Evolutionary conservation across 495 filamentous ascomycete genomes (phyloP).

Genomic region (Penicillium ochrochloron): DNA sequence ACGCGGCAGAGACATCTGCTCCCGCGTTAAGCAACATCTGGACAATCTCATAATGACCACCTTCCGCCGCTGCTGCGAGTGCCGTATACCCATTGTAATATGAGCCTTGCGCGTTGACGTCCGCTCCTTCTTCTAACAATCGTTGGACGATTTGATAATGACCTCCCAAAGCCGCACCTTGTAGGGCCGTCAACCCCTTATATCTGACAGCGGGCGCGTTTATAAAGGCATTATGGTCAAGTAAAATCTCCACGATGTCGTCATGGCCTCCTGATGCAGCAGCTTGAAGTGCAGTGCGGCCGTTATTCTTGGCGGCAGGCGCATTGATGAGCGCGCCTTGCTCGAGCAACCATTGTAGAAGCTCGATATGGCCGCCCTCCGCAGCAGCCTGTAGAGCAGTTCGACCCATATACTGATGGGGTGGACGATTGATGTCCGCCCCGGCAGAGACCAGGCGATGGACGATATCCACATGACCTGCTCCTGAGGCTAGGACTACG

Average conservation of each 20-base stretch:
- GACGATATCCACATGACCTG: conserved; percentile 16
- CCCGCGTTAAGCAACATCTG: conserved; percentile 17
- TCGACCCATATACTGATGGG: conserved; percentile 10
- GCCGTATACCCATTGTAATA: conserved; percentile 20
- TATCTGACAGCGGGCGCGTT: conserved; percentile 12
- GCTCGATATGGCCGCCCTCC: conserved; percentile 22
- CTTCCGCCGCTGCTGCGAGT: conserved; percentile 15
- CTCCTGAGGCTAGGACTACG: conserved; percentile 10
- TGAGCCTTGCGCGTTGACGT: conserved; percentile 16
- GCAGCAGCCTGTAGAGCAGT: conserved; percentile 38
- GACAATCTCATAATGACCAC: conserved; percentile 17
- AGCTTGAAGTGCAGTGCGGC: conserved; percentile 32
- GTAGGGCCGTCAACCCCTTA: conserved; percentile 15
- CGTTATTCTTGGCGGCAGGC: conserved; percentile 22
- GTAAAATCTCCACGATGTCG: conserved; percentile 13
- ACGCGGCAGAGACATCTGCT: conserved; percentile 12
- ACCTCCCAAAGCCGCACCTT: conserved; percentile 16
- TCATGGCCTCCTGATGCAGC: conserved; percentile 17
- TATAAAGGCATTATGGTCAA: conserved; percentile 2
- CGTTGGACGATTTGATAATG: conserved; percentile 3
- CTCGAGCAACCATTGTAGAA: conserved; percentile 36
- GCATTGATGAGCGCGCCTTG: conserved; percentile 37
- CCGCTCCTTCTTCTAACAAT: conserved; percentile 11
- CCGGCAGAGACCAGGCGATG: conserved; percentile 12
- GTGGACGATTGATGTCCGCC: conserved; percentile 18